Base-by-base conservation (phyloP, 305 asterid species). In the Nicotiana rustica region DNA sequence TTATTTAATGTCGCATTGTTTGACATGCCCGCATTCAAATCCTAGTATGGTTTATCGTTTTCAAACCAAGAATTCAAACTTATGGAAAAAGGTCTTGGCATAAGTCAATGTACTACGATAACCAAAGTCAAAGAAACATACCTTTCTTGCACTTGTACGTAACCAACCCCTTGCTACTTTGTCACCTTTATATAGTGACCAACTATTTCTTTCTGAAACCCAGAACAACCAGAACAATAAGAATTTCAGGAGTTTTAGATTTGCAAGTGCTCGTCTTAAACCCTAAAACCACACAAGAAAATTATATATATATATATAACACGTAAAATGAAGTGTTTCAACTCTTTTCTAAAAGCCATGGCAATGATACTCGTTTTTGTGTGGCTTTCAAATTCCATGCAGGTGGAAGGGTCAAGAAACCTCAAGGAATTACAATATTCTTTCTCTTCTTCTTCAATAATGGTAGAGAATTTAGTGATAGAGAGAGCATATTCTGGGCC, bases 401-500 rank as follows among this genome's bases (percentile, higher is more conserved):
- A 67, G 0, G 89, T 61, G 41, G 77, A 78, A 29, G 86, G 83
- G 15, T 57, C 38, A 7, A 84, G 89, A 56, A 31, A 62, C 68
- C 82, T 79, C 1, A 67, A 67, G 10, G 65, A 79, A 5, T 41
- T 41, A 2, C 25, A 80, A 4, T 3, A 17, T 2, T 15, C 35
- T 19, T 36, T 71, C 33, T 52, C 35, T 33, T 33, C 77, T 9
- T 67, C 79, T 25, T 25, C 25, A 25, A 25, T 25, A 17, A 55
- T 21, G 55, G 14, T 80, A 44, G 68, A 83, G 57, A 77, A 36
- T 10, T 62, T 83, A 73, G 19, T 85, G 29, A 31, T 29, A 35
- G 73, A 73, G 19, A 82, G 81, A 76, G 89, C 85, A 49, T 86
- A 86, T 77, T 79, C 87, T 31, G 89, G 89, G 7, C 89, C 89